A percentile compares a stretch with the other conserved stretches of the same genome.
Evolutionary conservation across 1,139 yeast genomes (phyloP).

Genomic region (Yamadazyma sp.): DNA sequence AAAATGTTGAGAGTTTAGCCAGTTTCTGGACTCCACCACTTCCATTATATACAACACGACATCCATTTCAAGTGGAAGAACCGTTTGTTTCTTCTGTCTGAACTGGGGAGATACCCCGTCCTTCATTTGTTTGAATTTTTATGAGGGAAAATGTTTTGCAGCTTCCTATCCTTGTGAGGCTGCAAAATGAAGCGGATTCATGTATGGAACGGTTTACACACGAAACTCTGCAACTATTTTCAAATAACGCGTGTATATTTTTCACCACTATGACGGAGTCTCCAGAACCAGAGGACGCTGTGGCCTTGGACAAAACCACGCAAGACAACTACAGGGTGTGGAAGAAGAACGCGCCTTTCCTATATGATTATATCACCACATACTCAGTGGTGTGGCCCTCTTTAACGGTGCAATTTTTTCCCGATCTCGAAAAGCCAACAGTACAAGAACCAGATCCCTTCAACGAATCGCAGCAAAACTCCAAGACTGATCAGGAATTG

Average conservation of each 20-base stretch:
- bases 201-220: no score
- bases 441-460: constrained; percentile 1
- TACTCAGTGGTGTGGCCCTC: constrained; percentile 57
- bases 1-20: no score
- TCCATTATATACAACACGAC: no score
- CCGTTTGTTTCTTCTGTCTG: no score
- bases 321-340: constrained; percentile 45
- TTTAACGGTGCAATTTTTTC: constrained; percentile 53
- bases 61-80: no score
- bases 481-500: constrained; percentile 11
- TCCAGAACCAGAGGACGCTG: background rate
- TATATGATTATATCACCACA: constrained; percentile 52
- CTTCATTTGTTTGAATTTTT: no score
- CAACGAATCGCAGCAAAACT: background rate
- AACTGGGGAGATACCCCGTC: no score
- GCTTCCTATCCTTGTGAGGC: no score
- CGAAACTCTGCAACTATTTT: no score
- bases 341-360: constrained; percentile 56
- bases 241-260: background rate
- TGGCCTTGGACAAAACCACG: constrained; percentile 14
- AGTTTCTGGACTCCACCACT: no score
- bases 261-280: background rate
- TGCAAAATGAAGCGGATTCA: no score
- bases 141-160: no score
- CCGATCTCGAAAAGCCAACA: constrained; percentile 38